Base-by-base conservation (phyloP, 176 grass and related monocot species). In the Zoysia pacifica region DNA sequence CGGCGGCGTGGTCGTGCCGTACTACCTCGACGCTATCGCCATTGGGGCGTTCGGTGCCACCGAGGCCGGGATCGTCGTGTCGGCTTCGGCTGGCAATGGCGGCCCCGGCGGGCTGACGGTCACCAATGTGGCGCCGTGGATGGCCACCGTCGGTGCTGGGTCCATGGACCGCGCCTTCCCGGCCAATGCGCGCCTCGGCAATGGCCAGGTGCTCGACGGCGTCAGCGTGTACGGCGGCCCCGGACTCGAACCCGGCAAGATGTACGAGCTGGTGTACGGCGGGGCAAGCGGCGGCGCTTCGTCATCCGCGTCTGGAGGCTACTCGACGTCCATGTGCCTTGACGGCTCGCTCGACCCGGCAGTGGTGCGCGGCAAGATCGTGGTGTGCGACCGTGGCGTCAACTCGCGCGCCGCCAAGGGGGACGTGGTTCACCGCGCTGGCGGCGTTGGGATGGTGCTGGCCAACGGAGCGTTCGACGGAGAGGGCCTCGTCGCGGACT, bases 121-220 rank as follows among this genome's bases (percentile, higher is more conserved):
- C 5, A 94, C 94, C 83, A 97, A 97, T 89, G 89, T 97, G 48
- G 90, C 91, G 5, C 94, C 91, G 2, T 97, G 94, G 94, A 87
- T 97, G 67, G 78, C 90, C 65, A 97, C 94, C 62, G 91, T 97
- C 2, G 91, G 94, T 7, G 94, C 91, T 0, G 94, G 94, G 4
- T 97, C 94, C 73, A 97, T 97, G 94, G 94, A 97, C 60, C 87
- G 94, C 40, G 86, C 91, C 53, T 97, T 97, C 81, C 94, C 94
- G 20, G 91, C 94, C 13, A 93, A 94, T 49, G 94, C 94, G 51
- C 82, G 83, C 10, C 89, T 97, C 53, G 90, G 90, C 47, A 36
- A 93, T 37, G 94, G 94, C 9, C 81, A 80, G 16, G 65, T 94
- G 54, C 87, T 97, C 51, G 87, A 89, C 37, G 94, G 90, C 13